Conservation (phyloP, 2,329 filamentous ascomycete species). For the Nothophaeocryptopus gaeumannii region DNA sequence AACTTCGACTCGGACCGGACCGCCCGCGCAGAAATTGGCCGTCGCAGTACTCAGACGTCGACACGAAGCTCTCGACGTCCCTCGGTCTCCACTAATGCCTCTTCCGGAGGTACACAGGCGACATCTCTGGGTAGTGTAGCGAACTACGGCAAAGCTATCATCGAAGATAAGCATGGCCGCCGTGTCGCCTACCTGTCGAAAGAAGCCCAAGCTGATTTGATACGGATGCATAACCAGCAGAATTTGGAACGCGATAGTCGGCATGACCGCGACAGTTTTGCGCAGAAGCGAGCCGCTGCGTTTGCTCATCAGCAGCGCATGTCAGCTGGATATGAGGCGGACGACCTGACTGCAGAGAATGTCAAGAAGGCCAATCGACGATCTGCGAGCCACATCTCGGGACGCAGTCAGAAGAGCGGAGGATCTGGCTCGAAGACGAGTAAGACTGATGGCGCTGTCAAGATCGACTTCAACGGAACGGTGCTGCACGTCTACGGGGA, state of each 20-base stretch:
- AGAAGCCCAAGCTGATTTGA: slow-evolving; percentile 23
- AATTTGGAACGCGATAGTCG: slow-evolving; percentile 14
- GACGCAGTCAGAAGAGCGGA: slow-evolving; percentile 27
- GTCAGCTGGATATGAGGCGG: slow-evolving; percentile 18
- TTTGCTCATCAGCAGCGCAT: slow-evolving; percentile 7
- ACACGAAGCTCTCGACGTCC: slow-evolving; percentile 30
- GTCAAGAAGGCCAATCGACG: slow-evolving; percentile 23
- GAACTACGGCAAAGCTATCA: slow-evolving; percentile 26
- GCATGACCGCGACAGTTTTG: slow-evolving; percentile 1
- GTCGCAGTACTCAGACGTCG: slow-evolving; percentile 16
- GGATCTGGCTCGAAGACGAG: slow-evolving; percentile 23
- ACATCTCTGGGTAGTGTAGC: slow-evolving; percentile 24
- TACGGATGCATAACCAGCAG: slow-evolving; percentile 16
- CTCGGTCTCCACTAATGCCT: slow-evolving; percentile 31
- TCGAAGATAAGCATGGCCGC: slow-evolving; percentile 28
- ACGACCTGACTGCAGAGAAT: slow-evolving; percentile 31
- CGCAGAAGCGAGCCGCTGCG: no score
- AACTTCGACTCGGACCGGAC: slow-evolving; percentile 28
- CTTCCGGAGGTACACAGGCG: slow-evolving; percentile 32
- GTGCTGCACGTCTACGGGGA: slow-evolving; percentile 30
- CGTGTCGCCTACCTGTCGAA: slow-evolving; percentile 27
- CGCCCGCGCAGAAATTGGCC: slow-evolving; percentile 19
- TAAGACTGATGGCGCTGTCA: slow-evolving; percentile 22
- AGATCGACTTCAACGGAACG: slow-evolving; percentile 28
- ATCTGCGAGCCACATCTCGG: slow-evolving; percentile 25